Conservation (phyloP, 2,329 filamentous ascomycete genomes). For the Sarocladiaceae sp. region DNA sequence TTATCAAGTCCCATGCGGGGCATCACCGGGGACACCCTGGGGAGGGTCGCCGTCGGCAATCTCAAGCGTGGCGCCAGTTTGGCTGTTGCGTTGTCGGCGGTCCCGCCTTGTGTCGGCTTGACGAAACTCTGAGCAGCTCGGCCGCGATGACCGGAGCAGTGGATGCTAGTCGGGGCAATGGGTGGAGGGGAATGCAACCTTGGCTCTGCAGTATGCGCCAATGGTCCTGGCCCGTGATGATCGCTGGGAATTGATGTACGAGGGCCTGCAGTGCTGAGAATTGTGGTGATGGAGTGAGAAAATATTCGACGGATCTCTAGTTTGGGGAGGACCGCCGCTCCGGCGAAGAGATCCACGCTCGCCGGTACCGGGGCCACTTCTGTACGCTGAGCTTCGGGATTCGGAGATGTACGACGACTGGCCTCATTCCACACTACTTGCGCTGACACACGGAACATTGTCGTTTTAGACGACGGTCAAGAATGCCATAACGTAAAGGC, state of each 20-base stretch:
- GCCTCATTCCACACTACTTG: neutral
- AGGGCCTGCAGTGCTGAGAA: neutral
- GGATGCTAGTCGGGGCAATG: neutral
- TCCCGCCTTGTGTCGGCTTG: constrained; percentile 9
- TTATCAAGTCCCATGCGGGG: constrained; percentile 6
- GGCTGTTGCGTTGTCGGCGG: constrained; percentile 7
- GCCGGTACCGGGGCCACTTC: constrained; percentile 7
- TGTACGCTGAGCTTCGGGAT: neutral
- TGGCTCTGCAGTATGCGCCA: neutral
- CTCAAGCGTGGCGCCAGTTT: constrained; percentile 6
- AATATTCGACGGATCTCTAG: neutral
- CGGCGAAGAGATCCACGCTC: constrained; percentile 3
- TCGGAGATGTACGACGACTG: constrained; percentile 5
- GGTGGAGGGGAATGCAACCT: neutral
- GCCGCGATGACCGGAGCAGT: constrained; percentile 7
- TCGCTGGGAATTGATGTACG: neutral
- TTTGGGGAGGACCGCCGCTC: neutral
- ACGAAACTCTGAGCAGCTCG: neutral
- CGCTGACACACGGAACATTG: too few relatives aligned
- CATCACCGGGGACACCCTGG: constrained; percentile 4
- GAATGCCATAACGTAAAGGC: neutral
- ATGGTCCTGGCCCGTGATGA: neutral
- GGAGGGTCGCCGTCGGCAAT: constrained; percentile 19
- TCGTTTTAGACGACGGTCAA: too few relatives aligned
- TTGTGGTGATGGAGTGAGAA: neutral